These are phyloP conservation scores for Calocybe indica DNA, from an alignment of 768 basidiomycete genomes.

Conservation along the genomic window DNA sequence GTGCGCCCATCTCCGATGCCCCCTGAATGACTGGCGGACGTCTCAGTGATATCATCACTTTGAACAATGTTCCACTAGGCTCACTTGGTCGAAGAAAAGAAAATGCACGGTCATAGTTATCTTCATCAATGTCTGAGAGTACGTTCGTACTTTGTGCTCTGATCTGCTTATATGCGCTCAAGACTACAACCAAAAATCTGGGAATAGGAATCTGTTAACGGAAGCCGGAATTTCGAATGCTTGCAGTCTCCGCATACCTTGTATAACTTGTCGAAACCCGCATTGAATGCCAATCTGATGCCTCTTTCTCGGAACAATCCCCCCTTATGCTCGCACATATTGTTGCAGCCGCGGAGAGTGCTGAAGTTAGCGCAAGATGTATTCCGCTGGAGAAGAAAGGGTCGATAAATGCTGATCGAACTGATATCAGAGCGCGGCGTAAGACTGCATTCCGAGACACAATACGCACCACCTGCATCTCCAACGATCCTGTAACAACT, in stretches of 20 bases:
- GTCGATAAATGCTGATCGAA: conserved; percentile 49
- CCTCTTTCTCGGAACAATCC: conserved; percentile 39
- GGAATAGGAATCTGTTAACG: neutral
- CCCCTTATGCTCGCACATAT: conserved; percentile 51
- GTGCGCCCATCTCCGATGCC: conserved; percentile 67
- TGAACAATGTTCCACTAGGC: conserved; percentile 6
- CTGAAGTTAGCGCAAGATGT: conserved; percentile 61
- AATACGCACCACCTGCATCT: conserved; percentile 52
- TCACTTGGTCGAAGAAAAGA: conserved; percentile 54
- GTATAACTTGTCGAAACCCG: conserved; percentile 55
- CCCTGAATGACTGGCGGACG: conserved; percentile 64
- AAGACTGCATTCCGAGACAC: neutral
- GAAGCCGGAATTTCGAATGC: too few species aligned
- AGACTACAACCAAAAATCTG: conserved; percentile 63
- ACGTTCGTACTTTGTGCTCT: conserved; percentile 50
- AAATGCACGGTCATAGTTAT: conserved; percentile 68
- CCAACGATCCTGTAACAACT: conserved; percentile 54
- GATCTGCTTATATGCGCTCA: conserved; percentile 73
- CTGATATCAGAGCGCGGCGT: neutral
- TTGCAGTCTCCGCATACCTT: conserved; percentile 25
- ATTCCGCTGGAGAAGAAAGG: conserved; percentile 63
- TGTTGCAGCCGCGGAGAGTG: conserved; percentile 49
- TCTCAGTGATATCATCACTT: neutral
- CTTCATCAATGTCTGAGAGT: conserved; percentile 58
- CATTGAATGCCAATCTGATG: conserved; percentile 49